phyloP scores from a whole-genome alignment of 2,329 filamentous ascomycete genomes.

The Colletotrichum sp. region DNA sequence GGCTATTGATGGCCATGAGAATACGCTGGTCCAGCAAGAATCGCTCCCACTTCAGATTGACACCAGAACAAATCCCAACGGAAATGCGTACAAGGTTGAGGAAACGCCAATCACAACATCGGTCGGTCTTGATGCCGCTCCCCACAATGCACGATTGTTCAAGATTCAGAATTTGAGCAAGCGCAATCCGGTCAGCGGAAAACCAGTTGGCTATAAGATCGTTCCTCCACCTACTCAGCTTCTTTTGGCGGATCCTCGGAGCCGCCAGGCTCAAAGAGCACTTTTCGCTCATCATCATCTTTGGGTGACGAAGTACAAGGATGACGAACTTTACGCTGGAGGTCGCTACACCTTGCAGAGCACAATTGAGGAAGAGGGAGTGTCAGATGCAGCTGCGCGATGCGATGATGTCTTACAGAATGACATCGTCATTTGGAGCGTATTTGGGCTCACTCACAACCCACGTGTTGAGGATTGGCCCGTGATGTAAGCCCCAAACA shows the following conservation, averaged over 20 bases:
- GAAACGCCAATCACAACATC: slow-evolving; percentile 48
- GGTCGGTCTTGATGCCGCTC: slow-evolving; percentile 29
- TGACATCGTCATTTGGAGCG: slow-evolving; percentile 61
- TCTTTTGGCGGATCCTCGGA: neutral
- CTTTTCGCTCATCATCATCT: neutral
- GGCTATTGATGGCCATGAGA: slow-evolving; percentile 55
- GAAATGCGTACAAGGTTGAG: slow-evolving; percentile 44
- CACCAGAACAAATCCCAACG: slow-evolving; percentile 49
- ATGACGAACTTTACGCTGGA: neutral
- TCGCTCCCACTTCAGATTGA: slow-evolving; percentile 30
- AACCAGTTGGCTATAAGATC: slow-evolving; percentile 33
- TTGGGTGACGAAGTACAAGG: neutral
- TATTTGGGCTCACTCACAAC: slow-evolving; percentile 61
- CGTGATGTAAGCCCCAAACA: slow-evolving; percentile 45
- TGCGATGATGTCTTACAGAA: slow-evolving; percentile 57
- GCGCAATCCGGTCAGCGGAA: slow-evolving; percentile 33
- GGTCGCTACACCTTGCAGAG: neutral
- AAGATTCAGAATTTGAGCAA: slow-evolving; percentile 37
- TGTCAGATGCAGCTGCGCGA: neutral
- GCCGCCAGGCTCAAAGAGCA: neutral
- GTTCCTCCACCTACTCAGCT: neutral
- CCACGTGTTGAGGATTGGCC: slow-evolving; percentile 62
- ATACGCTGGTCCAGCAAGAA: slow-evolving; percentile 40
- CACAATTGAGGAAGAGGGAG: neutral
- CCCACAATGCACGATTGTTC: slow-evolving; percentile 38